phyloP scores from a whole-genome alignment of 306 rosid genomes.

The Dicorynia guianensis region DNA sequence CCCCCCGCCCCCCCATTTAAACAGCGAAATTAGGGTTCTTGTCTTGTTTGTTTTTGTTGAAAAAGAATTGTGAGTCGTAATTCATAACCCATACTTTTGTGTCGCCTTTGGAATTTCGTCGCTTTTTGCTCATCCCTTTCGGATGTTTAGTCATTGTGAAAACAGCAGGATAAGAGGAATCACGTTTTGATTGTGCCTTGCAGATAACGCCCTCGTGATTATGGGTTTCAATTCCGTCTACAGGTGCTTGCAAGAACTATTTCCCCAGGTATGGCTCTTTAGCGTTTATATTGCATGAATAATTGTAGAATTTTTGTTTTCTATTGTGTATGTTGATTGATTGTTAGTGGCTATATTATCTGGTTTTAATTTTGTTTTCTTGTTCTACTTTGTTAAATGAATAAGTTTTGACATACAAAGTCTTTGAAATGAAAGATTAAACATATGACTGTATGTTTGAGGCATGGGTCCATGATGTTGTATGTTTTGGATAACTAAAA shows the following conservation, averaged over 20 bases:
- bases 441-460: slow-evolving; percentile 8
- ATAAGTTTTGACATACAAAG: slow-evolving; percentile 9
- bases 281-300: background rate
- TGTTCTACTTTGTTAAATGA: slow-evolving; percentile 6
- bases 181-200: slow-evolving; percentile 10
- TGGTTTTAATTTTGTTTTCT: slow-evolving; percentile 13
- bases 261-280: slow-evolving; percentile 65
- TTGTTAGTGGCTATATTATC: slow-evolving; percentile 10
- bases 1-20: slow-evolving; percentile 20
- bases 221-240: slow-evolving; percentile 79
- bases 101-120: background rate
- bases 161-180: no score
- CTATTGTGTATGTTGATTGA: background rate
- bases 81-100: background rate
- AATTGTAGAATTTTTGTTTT: no score
- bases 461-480: slow-evolving; percentile 4
- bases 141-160: no score
- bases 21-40: slow-evolving; percentile 29
- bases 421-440: slow-evolving; percentile 1
- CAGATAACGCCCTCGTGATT: slow-evolving; percentile 43
- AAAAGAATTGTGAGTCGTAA: background rate
- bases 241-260: slow-evolving; percentile 64
- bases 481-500: background rate
- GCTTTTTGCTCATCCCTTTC: no score
- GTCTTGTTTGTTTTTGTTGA: background rate